Evolutionary conservation across 345 rosid species (phyloP).

Genomic region (Kandelia obovata): DNA sequence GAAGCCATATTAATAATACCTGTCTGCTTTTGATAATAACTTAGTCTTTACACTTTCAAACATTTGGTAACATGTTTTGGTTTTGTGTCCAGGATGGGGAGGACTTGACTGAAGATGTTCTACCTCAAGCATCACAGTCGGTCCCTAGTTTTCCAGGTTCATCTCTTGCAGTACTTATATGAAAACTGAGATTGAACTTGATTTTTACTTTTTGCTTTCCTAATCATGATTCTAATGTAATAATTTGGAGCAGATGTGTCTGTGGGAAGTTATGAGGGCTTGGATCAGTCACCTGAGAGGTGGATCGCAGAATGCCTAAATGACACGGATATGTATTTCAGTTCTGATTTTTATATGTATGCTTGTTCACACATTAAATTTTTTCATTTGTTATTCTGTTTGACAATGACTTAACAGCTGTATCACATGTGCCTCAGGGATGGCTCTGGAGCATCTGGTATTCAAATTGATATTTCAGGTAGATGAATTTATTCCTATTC

Average conservation of each 20-base stretch:
- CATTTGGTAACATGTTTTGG: constrained; percentile 1
- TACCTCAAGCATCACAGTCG: constrained; percentile 52
- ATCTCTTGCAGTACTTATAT: constrained; percentile 14
- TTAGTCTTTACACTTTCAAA: not conserved
- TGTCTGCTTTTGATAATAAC: not conserved
- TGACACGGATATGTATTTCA: constrained; percentile 47
- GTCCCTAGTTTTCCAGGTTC: constrained; percentile 67
- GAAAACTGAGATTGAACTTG: constrained; percentile 7
- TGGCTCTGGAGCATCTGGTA: constrained; percentile 43
- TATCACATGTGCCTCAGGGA: constrained; percentile 40
- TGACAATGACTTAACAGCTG: constrained; percentile 18
- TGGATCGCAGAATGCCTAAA: constrained; percentile 76
- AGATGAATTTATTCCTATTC: not conserved
- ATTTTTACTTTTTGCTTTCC: constrained; percentile 11
- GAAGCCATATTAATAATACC: not conserved
- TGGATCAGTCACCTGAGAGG: constrained; percentile 59
- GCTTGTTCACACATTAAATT: constrained; percentile 21
- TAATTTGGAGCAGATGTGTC: constrained; percentile 38
- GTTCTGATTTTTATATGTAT: constrained; percentile 59
- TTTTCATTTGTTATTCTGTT: constrained; percentile 16
- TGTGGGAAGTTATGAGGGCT: constrained; percentile 47
- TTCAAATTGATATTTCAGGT: constrained; percentile 66
- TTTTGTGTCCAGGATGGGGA: constrained; percentile 54
- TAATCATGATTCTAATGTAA: constrained; percentile 7
- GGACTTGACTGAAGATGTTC: constrained; percentile 53